Conservation (phyloP, 495 filamentous ascomycete species). For the Hypoxylon lienhwacheense region DNA sequence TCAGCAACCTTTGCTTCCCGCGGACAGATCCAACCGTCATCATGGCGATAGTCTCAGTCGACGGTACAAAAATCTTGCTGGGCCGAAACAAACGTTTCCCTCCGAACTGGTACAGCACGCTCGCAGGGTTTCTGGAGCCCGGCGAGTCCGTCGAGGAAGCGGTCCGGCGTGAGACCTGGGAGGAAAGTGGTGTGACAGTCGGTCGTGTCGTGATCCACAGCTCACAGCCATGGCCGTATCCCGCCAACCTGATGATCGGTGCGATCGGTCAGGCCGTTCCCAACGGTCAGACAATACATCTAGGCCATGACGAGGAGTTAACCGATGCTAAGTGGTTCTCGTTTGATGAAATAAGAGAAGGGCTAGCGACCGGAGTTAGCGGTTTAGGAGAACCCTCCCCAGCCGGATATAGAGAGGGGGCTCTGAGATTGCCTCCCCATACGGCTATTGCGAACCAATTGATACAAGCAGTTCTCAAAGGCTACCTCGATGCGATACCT, state of each 20-base stretch:
- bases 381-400: constrained; percentile 64
- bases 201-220: constrained; percentile 89
- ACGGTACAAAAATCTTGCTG: constrained; percentile 75
- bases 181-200: constrained; percentile 83
- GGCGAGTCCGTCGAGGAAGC: constrained; percentile 95
- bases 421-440: constrained; percentile 68
- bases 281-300: constrained; percentile 73
- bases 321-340: constrained; percentile 86
- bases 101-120: constrained; percentile 79
- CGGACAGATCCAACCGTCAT: constrained; percentile 96
- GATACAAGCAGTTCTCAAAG: constrained; percentile 51
- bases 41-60: constrained; percentile 80
- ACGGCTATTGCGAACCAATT: constrained; percentile 83
- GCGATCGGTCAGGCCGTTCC: constrained; percentile 83
- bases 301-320: constrained; percentile 88
- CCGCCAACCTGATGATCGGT: constrained; percentile 91
- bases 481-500: constrained; percentile 39
- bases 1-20: constrained; percentile 87
- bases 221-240: constrained; percentile 73
- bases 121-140: constrained; percentile 94
- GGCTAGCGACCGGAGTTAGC: constrained; percentile 61
- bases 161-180: constrained; percentile 93
- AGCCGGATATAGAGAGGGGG: constrained; percentile 71
- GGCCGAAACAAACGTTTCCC: constrained; percentile 86
- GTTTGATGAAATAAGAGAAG: constrained; percentile 68